These are phyloP conservation scores for Nannochloropsis salina DNA, from an alignment of 108 stramenopile species.

Conservation along the genomic window DNA sequence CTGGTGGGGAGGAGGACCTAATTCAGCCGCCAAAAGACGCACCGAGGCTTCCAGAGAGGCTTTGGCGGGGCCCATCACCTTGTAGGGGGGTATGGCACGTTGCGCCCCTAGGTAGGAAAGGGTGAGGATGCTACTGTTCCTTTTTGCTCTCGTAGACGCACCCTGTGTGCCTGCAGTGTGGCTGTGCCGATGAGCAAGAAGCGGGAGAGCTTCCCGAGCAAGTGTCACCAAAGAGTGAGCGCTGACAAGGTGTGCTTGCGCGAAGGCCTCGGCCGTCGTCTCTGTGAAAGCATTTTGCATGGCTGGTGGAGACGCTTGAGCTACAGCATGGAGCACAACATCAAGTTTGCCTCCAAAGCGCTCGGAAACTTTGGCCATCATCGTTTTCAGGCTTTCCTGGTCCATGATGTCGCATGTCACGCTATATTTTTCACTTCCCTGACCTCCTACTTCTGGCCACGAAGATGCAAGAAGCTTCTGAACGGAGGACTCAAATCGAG, in stretches of 20 bases:
- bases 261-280: constrained; percentile 33
- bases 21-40: constrained; percentile 32
- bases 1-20: constrained; percentile 23
- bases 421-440: background rate
- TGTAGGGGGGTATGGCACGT: constrained; percentile 30
- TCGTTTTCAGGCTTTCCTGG: background rate
- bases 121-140: background rate
- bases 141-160: background rate
- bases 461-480: background rate
- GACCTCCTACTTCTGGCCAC: background rate
- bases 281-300: constrained; percentile 30
- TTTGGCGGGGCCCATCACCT: constrained; percentile 46
- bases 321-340: constrained; percentile 38
- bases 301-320: constrained; percentile 35
- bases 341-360: constrained; percentile 28
- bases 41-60: constrained; percentile 43
- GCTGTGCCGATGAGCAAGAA: constrained; percentile 26
- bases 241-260: constrained; percentile 35
- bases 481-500: constrained; percentile 3
- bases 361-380: background rate
- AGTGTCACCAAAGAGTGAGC: constrained; percentile 34
- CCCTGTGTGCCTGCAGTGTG: background rate
- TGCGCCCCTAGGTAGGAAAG: background rate
- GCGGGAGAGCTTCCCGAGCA: constrained; percentile 31
- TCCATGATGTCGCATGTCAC: constrained; percentile 11